Evolutionary conservation across 2,329 filamentous ascomycete species (phyloP), one percentile per base, ranked within the genome.

Genomic region (Diplodia intermedia): DNA sequence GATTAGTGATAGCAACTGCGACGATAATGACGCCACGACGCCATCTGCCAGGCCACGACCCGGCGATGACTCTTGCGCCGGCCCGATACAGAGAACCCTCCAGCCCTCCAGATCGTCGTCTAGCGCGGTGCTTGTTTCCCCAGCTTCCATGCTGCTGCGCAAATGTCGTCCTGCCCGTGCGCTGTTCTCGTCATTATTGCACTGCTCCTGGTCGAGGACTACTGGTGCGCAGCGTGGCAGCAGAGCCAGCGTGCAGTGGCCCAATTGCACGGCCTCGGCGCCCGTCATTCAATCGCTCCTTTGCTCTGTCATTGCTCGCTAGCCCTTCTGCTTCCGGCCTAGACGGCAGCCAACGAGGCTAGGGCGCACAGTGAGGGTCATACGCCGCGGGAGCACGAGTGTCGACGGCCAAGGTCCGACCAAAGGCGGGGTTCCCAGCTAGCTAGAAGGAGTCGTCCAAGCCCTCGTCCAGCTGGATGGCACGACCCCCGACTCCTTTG

Each of bases 121-220:
- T 49, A 61, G 56, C 40, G 40, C 26, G 23, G 40, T 61, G 56
- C 56, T 61, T 61, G 56, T 49, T 61, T 61, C 56, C 56, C 40
- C 56, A 49, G 55, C n/a, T 15, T 15, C 5, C 33, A 3, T 31
- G 29, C 29, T 36, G 53, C 31, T 8, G 31, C 7, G 31, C 5
- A 8, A 31, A 8, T 8, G 31, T 33, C 31, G 31, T 33, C 53
- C 9, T 29, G 18, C 52, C 7, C 31, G 26, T 20, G 23, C 53
- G 33, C 23, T 26, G 23, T 26, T 23, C 23, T 23, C 23, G 23
- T 23, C 23, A 23, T 23, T 23, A 23, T 23, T 23, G 1, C 23
- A 23, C 23, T 23, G 23, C 23, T 23, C 23, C 23, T 23, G 23
- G 23, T 23, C 23, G 23, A 23, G 23, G 23, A 26, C 23, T 26